Evolutionary conservation across 2,329 filamentous ascomycete species (phyloP).

Genomic region (Cladosporium sp.): DNA sequence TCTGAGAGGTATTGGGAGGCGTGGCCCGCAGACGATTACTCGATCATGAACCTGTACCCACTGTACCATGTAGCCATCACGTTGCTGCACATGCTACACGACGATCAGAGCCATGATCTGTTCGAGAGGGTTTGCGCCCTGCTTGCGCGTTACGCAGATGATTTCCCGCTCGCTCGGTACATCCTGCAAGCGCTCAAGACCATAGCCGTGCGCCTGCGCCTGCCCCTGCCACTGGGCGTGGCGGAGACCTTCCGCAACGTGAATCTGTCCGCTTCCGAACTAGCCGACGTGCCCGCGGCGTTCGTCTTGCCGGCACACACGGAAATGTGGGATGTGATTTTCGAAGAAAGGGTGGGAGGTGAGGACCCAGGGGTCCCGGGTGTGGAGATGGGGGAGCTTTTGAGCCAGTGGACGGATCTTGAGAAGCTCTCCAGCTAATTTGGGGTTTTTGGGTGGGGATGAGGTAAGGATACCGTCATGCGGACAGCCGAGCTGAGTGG

Average conservation of each 20-base stretch:
- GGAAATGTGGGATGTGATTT: conserved; percentile 12
- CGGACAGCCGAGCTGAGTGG: no score
- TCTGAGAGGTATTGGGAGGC: conserved; percentile 9
- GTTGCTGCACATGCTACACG: conserved; percentile 8
- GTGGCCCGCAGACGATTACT: conserved; percentile 7
- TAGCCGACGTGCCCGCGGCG: conserved; percentile 30
- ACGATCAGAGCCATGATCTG: conserved; percentile 8
- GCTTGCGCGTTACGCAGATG: conserved; percentile 1
- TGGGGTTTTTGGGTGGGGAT: background rate
- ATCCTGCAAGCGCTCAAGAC: conserved; percentile 7
- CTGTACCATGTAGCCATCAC: conserved; percentile 10
- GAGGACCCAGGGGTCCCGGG: background rate
- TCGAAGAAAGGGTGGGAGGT: background rate
- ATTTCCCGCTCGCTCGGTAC: conserved; percentile 6
- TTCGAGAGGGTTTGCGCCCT: conserved; percentile 6
- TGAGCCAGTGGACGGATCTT: conserved; percentile 8
- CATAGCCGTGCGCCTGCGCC: background rate
- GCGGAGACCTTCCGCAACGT: background rate
- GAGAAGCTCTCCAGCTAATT: background rate
- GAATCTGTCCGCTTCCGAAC: background rate
- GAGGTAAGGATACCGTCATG: background rate
- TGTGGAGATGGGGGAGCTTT: conserved; percentile 6
- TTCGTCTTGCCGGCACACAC: conserved; percentile 35
- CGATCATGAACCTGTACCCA: conserved; percentile 11
- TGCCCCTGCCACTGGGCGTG: conserved; percentile 1